These are phyloP conservation scores for Physcomitrellopsis africana DNA, from an alignment of 225 moss, liverwort and hornwort genomes.

Conservation along the genomic window DNA sequence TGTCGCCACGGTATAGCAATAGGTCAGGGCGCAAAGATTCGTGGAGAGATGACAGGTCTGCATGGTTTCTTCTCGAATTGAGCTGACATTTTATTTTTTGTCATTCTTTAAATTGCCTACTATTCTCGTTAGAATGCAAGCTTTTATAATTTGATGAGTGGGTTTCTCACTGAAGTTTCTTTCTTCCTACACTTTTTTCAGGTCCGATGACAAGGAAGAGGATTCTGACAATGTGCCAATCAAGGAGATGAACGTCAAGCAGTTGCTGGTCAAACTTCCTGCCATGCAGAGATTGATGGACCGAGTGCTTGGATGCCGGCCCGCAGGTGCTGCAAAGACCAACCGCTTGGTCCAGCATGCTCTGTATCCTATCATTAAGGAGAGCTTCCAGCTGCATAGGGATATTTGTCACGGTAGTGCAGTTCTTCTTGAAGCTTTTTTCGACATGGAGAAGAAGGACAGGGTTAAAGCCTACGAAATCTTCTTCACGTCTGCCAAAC, in stretches of 20 bases:
- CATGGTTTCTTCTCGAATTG: background rate
- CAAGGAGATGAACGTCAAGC: conserved; percentile 61
- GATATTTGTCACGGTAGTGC: conserved; percentile 60
- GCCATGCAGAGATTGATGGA: conserved; percentile 69
- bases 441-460: conserved; percentile 63
- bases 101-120: too few relatives aligned
- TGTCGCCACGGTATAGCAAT: conserved; percentile 23
- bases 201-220: conserved; percentile 12
- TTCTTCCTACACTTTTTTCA: background rate
- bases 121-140: too few relatives aligned
- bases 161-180: too few relatives aligned
- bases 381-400: conserved; percentile 59
- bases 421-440: conserved; percentile 54
- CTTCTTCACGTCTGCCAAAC: conserved; percentile 56
- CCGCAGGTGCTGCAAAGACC: conserved; percentile 62
- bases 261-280: conserved; percentile 62
- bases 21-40: conserved; percentile 10
- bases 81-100: too few relatives aligned
- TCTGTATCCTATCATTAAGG: conserved; percentile 51
- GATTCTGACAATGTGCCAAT: conserved; percentile 39
- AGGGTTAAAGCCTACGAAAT: conserved; percentile 59
- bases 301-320: conserved; percentile 67
- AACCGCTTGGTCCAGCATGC: conserved; percentile 64
- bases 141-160: too few relatives aligned
- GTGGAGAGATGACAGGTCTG: conserved; percentile 20